These are phyloP conservation scores for Cladosporium sp. DNA, from an alignment of 2,329 filamentous ascomycete genomes.

Conservation along the genomic window DNA sequence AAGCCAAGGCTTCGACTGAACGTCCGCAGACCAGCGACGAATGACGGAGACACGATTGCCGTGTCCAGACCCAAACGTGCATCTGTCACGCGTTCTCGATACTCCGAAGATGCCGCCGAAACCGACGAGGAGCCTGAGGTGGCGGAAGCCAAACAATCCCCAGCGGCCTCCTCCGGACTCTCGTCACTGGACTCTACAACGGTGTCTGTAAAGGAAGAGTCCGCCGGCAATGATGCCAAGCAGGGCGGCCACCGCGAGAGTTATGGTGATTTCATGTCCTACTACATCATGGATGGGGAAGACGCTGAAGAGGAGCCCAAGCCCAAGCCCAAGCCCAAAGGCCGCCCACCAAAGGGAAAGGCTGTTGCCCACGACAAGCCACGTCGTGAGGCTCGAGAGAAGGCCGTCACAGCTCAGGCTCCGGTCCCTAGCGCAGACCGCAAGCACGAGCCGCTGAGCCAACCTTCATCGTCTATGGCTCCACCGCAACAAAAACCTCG, in stretches of 20 bases:
- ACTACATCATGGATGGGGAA: conserved; percentile 26
- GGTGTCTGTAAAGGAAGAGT: conserved; percentile 10
- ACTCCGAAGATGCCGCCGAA: neutral
- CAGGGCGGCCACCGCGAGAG: conserved; percentile 12
- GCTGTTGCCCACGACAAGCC: neutral
- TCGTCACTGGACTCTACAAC: conserved; percentile 20
- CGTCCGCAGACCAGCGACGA: conserved; percentile 15
- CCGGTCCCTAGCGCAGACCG: neutral
- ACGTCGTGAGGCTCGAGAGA: neutral
- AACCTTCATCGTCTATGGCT: neutral
- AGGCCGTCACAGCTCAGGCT: neutral
- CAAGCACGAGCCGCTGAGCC: neutral
- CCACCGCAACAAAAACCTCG: neutral
- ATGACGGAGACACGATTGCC: conserved; percentile 18
- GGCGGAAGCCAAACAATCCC: conserved; percentile 8
- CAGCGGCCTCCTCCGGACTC: conserved; percentile 20
- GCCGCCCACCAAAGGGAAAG: neutral
- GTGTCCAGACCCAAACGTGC: conserved; percentile 18
- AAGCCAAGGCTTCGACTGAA: conserved; percentile 23
- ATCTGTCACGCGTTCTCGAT: conserved; percentile 3
- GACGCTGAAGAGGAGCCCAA: conserved; percentile 13
- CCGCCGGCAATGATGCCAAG: neutral
- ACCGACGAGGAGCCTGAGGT: conserved; percentile 1
- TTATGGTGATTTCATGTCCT: conserved; percentile 28
- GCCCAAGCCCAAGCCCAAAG: conserved; percentile 4